Evolutionary conservation across 805 yeast species (phyloP), one percentile per base, ranked within the genome.

Genomic region (Jamesozyma spencerorum): DNA sequence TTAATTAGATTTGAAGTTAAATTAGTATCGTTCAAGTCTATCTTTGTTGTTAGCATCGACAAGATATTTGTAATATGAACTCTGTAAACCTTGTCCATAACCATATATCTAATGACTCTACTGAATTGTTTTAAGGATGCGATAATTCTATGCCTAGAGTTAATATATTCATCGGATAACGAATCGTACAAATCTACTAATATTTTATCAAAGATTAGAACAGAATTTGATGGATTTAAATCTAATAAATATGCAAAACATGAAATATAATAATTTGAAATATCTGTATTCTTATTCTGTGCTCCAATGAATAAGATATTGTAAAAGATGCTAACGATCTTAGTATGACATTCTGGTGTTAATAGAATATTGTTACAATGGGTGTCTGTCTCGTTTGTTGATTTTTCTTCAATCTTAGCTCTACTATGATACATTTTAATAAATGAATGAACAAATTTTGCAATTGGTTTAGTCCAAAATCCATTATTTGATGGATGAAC

Each of bases 401-500:
- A 50, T 38, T 65, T 64, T 28, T 57, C 60, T 51, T 83, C 92
- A 39, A 68, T 61, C 38, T 69, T 63, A 26, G 55, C 63, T 52
- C 92, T 68, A 39, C 72, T 71, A 52, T 79, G 85, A 44, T 76
- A 78, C 48, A 74, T 74, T 34, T 70, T 66, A 0, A 79, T 72
- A 38, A 85, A 63, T 30, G 77, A 72, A 44, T 73, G 70, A n/a
- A 83, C 65, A 20, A 84, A 70, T 44, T 75, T 75, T 1, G 94
- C 71, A 24, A 90, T 73, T 5, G 79, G 65, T 26, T 71, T 61
- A 0, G 94, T 74, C 97, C 97, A 88, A 15, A 72, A 71, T 0
- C 96, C 97, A 13, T 70, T 61, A 58, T 88, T 88, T 0, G 97
- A 87, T 7, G 98, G 98, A 60, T 92, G 97, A 5, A 79, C 79